These are phyloP conservation scores for Cyathus striatus DNA, from an alignment of 768 basidiomycete genomes.

Conservation along the genomic window DNA sequence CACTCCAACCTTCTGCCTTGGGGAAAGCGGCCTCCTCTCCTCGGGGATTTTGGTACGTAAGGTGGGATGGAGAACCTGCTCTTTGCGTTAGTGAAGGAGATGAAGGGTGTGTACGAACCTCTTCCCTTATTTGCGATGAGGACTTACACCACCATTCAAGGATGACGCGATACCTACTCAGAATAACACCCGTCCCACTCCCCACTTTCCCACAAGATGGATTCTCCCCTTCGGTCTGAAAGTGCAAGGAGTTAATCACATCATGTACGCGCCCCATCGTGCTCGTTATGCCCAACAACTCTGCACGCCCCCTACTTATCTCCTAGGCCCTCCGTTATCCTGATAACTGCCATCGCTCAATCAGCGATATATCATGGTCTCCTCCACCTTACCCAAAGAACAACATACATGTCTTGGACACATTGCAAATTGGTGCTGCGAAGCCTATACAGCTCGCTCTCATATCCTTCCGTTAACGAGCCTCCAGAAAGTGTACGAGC, in stretches of 20 bases:
- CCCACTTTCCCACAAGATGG: slow-evolving; percentile 41
- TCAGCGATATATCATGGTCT: slow-evolving; percentile 68
- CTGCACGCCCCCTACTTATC: slow-evolving; percentile 31
- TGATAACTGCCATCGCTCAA: slow-evolving; percentile 86
- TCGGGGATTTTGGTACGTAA: slow-evolving; percentile 47
- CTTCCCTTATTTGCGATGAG: slow-evolving; percentile 50
- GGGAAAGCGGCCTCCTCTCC: slow-evolving; percentile 36
- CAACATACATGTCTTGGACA: slow-evolving; percentile 62
- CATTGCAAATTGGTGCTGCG: slow-evolving; percentile 76
- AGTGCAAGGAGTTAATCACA: slow-evolving; percentile 49
- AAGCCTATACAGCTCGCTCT: slow-evolving; percentile 69
- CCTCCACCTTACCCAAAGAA: slow-evolving; percentile 42
- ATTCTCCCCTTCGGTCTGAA: slow-evolving; percentile 55
- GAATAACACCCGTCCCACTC: slow-evolving; percentile 53
- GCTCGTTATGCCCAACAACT: slow-evolving; percentile 76
- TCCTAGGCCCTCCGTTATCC: too few species aligned
- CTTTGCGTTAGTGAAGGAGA: slow-evolving; percentile 51
- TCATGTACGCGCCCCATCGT: slow-evolving; percentile 61
- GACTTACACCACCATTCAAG: slow-evolving; percentile 14
- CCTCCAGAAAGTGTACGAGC: slow-evolving; percentile 43
- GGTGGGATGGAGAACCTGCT: slow-evolving; percentile 50
- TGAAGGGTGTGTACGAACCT: slow-evolving; percentile 60
- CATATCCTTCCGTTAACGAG: slow-evolving; percentile 44
- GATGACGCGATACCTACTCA: slow-evolving; percentile 65
- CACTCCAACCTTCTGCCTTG: slow-evolving; percentile 46